Conservation (phyloP, 2,329 filamentous ascomycete species). For the Paecilomyces dactylethromorphus region DNA sequence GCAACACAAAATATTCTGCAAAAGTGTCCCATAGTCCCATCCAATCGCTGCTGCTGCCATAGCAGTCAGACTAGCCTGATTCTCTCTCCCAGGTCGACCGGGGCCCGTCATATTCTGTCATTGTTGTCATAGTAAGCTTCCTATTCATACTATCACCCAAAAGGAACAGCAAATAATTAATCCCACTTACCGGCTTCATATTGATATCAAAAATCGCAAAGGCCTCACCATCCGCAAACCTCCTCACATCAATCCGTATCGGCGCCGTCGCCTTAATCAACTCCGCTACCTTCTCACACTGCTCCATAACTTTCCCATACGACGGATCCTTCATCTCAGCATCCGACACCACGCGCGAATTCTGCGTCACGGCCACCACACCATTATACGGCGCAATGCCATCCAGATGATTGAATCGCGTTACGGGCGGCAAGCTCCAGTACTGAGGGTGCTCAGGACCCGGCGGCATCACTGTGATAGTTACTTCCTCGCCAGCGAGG, state of each 20-base stretch:
- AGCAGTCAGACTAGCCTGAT: slow-evolving; percentile 42
- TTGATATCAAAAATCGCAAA: slow-evolving; percentile 49
- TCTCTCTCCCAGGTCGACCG: slow-evolving; percentile 40
- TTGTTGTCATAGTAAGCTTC: background rate
- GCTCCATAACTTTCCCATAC: slow-evolving; percentile 24
- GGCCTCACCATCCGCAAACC: slow-evolving; percentile 24
- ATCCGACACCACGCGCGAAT: slow-evolving; percentile 35
- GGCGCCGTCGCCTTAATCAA: slow-evolving; percentile 3
- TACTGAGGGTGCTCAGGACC: slow-evolving; percentile 24
- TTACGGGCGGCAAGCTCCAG: slow-evolving; percentile 41
- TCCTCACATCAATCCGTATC: slow-evolving; percentile 31
- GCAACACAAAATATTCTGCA: slow-evolving; percentile 30
- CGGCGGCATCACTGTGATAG: slow-evolving; percentile 48
- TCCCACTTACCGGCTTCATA: slow-evolving; percentile 42
- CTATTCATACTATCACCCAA: background rate
- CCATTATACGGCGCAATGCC: slow-evolving; percentile 47
- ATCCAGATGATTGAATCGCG: slow-evolving; percentile 42
- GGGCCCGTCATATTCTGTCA: slow-evolving; percentile 42
- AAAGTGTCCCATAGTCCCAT: slow-evolving; percentile 37
- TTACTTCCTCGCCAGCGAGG: slow-evolving; percentile 44
- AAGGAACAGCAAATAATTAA: background rate
- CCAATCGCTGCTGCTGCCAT: slow-evolving; percentile 38
- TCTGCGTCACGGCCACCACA: slow-evolving; percentile 40
- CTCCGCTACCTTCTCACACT: slow-evolving; percentile 32
- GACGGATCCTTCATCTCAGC: slow-evolving; percentile 25